Evolutionary conservation across 176 grass and related monocot species (phyloP), one percentile per base, ranked within the genome.

Genomic region (Oryza meridionalis): DNA sequence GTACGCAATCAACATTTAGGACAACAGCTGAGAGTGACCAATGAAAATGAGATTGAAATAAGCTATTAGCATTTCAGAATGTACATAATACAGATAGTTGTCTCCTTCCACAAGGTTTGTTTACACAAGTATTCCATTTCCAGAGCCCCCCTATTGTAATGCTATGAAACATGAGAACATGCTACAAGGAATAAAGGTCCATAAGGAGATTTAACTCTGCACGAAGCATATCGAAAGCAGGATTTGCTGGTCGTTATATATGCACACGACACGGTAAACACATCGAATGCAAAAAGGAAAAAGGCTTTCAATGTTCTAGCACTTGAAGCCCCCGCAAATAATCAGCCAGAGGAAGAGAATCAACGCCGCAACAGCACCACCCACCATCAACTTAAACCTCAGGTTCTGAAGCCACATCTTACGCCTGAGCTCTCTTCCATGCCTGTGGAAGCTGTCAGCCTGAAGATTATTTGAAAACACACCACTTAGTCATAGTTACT

Each of bases 321-420:
- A 97, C 35, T 86, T 95, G 77, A 98, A 94, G 37, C 96, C 96
- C 73, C 73, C 70, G 70, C 93, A 98, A 65, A 85, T 73, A 86
- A 94, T 88, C 61, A 98, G 86, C 96, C 96, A 99, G 47, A 99
- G 29, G 73, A 99, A 76, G 43, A 99, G 80, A 21, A 94, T 85
- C 58, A 96, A 71, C 53, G 71, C 76, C 3, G 65, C 72, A 24
- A 99, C 22, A 17, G 11, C 89, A 13, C 96, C 90, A 66, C 85
- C 91, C 59, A 99, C 82, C 89, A 96, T 94, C 67, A 99, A 75
- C 87, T 96, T 99, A 66, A 94, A 96, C 84, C 73, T 88, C 77
- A 99, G 86, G 67, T 92, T 99, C 84, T 99, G 93, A 74, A 99
- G 89, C 96, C 96, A 99, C 96, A 99, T 99, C 75, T 99, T 99